Percentiles rank a stretch among this genome's conserved stretches.
Conservation (phyloP, 257 asterid genomes). For the Solanum etuberosum region DNA sequence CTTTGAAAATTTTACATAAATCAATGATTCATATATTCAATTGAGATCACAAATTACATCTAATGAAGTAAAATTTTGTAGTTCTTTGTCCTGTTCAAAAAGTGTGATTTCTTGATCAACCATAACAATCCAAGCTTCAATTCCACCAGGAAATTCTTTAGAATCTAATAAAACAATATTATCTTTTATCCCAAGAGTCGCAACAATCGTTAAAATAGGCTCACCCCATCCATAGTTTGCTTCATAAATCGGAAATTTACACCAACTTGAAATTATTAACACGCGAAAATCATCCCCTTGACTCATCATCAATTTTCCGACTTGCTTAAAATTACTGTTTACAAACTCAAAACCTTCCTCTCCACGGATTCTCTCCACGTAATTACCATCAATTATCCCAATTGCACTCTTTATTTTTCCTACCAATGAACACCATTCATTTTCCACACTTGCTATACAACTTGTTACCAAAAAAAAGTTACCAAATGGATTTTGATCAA, state of each 20-base stretch:
- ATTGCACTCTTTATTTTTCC: constrained; percentile 31
- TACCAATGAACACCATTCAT: constrained; percentile 24
- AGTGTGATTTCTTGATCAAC: constrained; percentile 3
- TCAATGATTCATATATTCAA: not conserved
- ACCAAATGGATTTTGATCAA: constrained; percentile 42
- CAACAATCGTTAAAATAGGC: constrained; percentile 34
- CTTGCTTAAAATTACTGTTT: constrained; percentile 21
- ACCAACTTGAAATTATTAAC: constrained; percentile 30
- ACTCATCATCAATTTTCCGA: not conserved
- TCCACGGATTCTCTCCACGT: constrained; percentile 10
- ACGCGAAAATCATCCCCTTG: constrained; percentile 10
- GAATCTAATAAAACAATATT: constrained; percentile 9
- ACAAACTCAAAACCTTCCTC: constrained; percentile 29
- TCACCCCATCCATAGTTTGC: constrained; percentile 60
- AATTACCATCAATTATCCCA: constrained; percentile 12
- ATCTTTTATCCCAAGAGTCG: constrained; percentile 6
- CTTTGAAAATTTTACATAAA: not conserved
- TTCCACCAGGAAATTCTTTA: constrained; percentile 3
- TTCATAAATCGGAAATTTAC: constrained; percentile 26
- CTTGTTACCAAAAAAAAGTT: constrained; percentile 44
- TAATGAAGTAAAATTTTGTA: not conserved
- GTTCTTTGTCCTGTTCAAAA: constrained; percentile 7
- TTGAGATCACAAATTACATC: not conserved
- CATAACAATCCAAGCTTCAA: constrained; percentile 23
- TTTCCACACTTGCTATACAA: constrained; percentile 1